phyloP scores from a whole-genome alignment of 176 grass and related monocot species.

The Musa schizocarpa region DNA sequence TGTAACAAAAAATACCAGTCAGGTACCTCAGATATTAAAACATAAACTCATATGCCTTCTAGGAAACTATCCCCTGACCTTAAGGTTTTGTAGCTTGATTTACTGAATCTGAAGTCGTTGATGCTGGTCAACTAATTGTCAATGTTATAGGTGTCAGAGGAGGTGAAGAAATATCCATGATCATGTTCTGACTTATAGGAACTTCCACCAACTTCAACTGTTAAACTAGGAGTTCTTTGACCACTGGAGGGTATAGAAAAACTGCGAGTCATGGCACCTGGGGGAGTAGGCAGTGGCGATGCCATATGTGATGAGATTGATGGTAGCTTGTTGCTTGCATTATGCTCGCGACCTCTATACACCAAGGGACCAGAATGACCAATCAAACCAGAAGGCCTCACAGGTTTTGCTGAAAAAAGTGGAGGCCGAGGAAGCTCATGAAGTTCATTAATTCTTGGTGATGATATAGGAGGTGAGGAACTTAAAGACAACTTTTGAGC shows the following conservation, averaged over 20 bases:
- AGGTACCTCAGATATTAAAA: too few relatives aligned
- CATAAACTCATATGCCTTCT: background rate
- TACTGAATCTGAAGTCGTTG: slow-evolving; percentile 33
- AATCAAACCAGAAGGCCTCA: slow-evolving; percentile 42
- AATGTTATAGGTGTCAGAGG: slow-evolving; percentile 46
- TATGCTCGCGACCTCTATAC: slow-evolving; percentile 37
- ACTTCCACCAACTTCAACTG: slow-evolving; percentile 46
- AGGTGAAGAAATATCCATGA: slow-evolving; percentile 32
- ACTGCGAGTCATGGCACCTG: slow-evolving; percentile 70
- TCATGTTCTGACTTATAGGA: slow-evolving; percentile 34
- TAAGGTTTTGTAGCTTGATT: slow-evolving; percentile 28
- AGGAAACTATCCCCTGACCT: slow-evolving; percentile 5
- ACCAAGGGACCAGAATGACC: slow-evolving; percentile 78
- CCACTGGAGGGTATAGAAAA: slow-evolving; percentile 90
- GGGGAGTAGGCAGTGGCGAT: slow-evolving; percentile 72
- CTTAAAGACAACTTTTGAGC: slow-evolving; percentile 33
- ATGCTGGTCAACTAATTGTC: slow-evolving; percentile 30
- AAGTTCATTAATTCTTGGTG: slow-evolving; percentile 85
- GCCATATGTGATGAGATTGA: slow-evolving; percentile 46
- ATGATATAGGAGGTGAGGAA: slow-evolving; percentile 46
- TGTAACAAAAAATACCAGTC: background rate
- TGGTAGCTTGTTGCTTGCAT: slow-evolving; percentile 32
- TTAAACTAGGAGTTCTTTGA: slow-evolving; percentile 34
- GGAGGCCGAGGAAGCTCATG: slow-evolving; percentile 89
- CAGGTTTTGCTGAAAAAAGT: slow-evolving; percentile 31